A percentile compares a stretch with the other conserved stretches of the same genome.
phyloP scores from a whole-genome alignment of 2,329 filamentous ascomycete genomes.

The Verticillium tricorpus region DNA sequence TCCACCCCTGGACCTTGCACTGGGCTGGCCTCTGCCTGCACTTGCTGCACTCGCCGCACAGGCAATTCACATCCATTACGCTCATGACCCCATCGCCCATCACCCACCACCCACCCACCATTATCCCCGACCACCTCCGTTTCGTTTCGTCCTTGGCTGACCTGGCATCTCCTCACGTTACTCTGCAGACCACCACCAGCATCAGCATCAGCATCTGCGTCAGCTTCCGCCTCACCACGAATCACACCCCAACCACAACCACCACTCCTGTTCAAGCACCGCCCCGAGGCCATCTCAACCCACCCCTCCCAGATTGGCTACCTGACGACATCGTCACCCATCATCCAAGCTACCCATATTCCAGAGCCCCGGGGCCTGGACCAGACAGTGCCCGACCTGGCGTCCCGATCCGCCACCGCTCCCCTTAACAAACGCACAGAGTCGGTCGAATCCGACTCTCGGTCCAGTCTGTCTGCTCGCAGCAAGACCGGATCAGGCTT shows the following conservation, averaged over 20 bases:
- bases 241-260: conserved; percentile 8
- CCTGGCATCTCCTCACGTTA: not conserved
- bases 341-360: conserved; percentile 55
- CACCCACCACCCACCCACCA: conserved; percentile 10
- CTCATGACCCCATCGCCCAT: not conserved
- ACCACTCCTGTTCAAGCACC: conserved; percentile 1
- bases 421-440: conserved; percentile 28
- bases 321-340: conserved; percentile 63
- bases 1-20: not conserved
- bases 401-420: conserved; percentile 30
- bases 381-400: conserved; percentile 17
- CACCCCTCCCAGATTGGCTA: conserved; percentile 64
- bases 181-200: not conserved
- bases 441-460: conserved; percentile 24
- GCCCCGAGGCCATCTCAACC: conserved; percentile 20
- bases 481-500: conserved; percentile 28
- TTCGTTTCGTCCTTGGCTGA: not conserved
- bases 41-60: too few relatives aligned
- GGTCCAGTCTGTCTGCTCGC: conserved; percentile 20
- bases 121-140: not conserved
- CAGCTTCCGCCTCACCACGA: not conserved
- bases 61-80: not conserved
- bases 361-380: conserved; percentile 34
- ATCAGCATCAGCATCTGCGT: not conserved
- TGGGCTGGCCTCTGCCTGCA: too few relatives aligned